A percentile compares a stretch with the other conserved stretches of the same genome.
Evolutionary conservation across 2,329 filamentous ascomycete species (phyloP).

Genomic region (Sclerotiophoma versabilis): DNA sequence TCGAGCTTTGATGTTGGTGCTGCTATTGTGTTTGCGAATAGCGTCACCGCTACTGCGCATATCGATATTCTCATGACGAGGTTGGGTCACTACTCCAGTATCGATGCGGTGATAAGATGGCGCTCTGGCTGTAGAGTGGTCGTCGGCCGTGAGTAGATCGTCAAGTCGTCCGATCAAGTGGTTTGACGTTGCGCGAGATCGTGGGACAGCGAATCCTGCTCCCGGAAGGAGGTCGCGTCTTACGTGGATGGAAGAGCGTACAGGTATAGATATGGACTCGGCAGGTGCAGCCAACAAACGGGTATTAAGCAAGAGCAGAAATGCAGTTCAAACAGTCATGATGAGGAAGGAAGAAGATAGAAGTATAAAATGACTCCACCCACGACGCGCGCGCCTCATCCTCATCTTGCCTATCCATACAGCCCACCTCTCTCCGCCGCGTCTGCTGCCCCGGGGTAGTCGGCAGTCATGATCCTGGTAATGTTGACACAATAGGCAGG

Average conservation of each 20-base stretch:
- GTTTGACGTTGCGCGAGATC: background rate
- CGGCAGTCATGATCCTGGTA: conserved; percentile 8
- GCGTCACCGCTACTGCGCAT: conserved; percentile 30
- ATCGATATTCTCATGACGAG: conserved; percentile 37
- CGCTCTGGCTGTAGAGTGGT: background rate
- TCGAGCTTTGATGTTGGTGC: conserved; percentile 23
- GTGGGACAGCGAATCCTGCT: background rate
- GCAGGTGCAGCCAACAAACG: conserved; percentile 6
- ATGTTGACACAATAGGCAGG: background rate
- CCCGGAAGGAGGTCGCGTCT: conserved; percentile 12
- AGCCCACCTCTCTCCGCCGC: conserved; percentile 4
- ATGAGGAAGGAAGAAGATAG: background rate
- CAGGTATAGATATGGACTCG: conserved; percentile 6
- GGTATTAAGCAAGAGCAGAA: background rate
- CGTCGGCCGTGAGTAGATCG: background rate
- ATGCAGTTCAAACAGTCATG: background rate
- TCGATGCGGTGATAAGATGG: conserved; percentile 12
- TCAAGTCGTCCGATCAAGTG: background rate
- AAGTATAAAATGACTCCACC: conserved; percentile 5
- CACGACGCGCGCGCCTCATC: conserved; percentile 10
- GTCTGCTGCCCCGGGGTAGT: conserved; percentile 11
- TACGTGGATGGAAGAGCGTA: conserved; percentile 9
- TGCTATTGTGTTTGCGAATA: conserved; percentile 29
- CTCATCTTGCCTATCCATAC: conserved; percentile 10
- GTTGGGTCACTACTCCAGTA: background rate